These are phyloP conservation scores for Pestalotiopsis sp. DNA, from an alignment of 2,329 filamentous ascomycete genomes.

Conservation along the genomic window DNA sequence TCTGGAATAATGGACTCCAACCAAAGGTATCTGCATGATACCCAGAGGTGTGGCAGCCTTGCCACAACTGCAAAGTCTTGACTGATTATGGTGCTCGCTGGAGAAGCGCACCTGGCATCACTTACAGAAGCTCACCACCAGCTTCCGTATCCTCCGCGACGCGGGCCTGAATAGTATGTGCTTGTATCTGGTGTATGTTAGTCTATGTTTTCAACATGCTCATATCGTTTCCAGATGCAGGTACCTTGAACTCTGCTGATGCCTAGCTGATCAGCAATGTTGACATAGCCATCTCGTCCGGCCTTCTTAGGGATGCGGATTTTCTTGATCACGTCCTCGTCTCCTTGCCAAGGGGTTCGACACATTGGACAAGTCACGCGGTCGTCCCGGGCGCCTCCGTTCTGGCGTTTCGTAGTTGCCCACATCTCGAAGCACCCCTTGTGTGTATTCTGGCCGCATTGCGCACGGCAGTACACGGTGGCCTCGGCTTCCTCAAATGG, in stretches of 20 bases:
- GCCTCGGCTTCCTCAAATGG: conserved; percentile 39
- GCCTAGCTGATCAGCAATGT: conserved; percentile 61
- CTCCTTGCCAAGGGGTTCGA: conserved; percentile 55
- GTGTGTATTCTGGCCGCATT: conserved; percentile 58
- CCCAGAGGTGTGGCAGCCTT: not conserved
- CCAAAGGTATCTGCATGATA: too few species aligned
- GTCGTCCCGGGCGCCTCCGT: conserved; percentile 21
- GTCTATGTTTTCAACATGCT: not conserved
- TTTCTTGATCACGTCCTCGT: conserved; percentile 41
- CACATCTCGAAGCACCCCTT: conserved; percentile 54
- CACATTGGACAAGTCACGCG: conserved; percentile 63
- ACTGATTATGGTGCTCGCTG: not conserved
- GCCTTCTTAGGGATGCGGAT: conserved; percentile 41
- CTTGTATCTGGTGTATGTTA: conserved; percentile 22
- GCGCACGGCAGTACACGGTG: conserved; percentile 51
- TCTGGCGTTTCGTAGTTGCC: conserved; percentile 46
- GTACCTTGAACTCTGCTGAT: conserved; percentile 53
- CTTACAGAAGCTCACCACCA: not conserved
- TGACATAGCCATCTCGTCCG: conserved; percentile 58
- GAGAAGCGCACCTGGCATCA: not conserved
- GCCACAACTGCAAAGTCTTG: not conserved
- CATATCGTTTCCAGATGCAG: conserved; percentile 8
- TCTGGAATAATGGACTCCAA: not conserved
- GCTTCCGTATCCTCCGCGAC: conserved; percentile 4
- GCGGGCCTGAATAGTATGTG: conserved; percentile 23